These are phyloP conservation scores for Pyrenophora tritici-repentis DNA, from an alignment of 2,329 filamentous ascomycete genomes.

Conservation along the genomic window DNA sequence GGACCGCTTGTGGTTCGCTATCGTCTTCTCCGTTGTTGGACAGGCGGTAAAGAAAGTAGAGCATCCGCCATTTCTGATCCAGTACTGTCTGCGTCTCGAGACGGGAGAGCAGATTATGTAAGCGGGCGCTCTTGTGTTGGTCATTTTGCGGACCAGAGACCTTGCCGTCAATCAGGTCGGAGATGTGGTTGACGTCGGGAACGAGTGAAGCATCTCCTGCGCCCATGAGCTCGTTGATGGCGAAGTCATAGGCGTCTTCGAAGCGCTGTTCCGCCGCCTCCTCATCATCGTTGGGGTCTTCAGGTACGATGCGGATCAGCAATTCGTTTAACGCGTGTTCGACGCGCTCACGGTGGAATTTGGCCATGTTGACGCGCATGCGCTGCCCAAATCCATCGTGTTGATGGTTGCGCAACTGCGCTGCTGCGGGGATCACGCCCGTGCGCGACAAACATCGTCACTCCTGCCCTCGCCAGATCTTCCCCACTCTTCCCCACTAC, in stretches of 20 bases:
- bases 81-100: constrained; percentile 89
- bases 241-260: constrained; percentile 62
- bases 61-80: constrained; percentile 94
- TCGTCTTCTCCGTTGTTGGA: constrained; percentile 59
- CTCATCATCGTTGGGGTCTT: constrained; percentile 68
- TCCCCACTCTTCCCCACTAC: neutral
- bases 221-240: constrained; percentile 52
- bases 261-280: constrained; percentile 71
- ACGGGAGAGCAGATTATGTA: constrained; percentile 88
- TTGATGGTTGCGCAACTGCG: constrained; percentile 5
- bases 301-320: constrained; percentile 73
- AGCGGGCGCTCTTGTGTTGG: constrained; percentile 73
- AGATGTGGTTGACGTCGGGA: constrained; percentile 85
- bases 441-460: constrained; percentile 9
- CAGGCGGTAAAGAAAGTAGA: constrained; percentile 86
- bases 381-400: constrained; percentile 4
- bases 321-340: constrained; percentile 79
- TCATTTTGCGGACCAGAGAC: constrained; percentile 76
- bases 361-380: constrained; percentile 40
- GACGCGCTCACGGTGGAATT: constrained; percentile 63
- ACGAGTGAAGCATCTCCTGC: constrained; percentile 60
- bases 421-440: constrained; percentile 12
- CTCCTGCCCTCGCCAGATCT: neutral
- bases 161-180: constrained; percentile 88
- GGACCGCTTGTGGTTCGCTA: constrained; percentile 9